Conservation (phyloP, 805 yeast species). For the Cyberlindnera mississippiensis region DNA sequence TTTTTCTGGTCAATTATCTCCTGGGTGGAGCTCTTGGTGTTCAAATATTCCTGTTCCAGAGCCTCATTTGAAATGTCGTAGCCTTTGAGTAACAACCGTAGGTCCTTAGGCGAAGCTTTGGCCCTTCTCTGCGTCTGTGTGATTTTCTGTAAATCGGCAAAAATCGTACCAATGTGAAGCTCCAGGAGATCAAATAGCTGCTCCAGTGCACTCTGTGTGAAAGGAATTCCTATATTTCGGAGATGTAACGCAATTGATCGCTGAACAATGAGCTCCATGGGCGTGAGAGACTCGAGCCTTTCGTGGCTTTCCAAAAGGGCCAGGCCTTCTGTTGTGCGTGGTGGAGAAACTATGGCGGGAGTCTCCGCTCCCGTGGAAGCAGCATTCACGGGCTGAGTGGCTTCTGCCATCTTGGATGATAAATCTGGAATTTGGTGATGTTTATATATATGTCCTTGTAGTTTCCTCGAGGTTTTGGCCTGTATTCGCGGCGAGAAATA, state of each 20-base stretch:
- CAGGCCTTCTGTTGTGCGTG: slow-evolving; percentile 1
- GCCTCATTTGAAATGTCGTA: slow-evolving; percentile 39
- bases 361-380: too few relatives aligned
- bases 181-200: slow-evolving; percentile 34
- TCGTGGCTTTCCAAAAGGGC: slow-evolving; percentile 1
- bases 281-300: slow-evolving; percentile 14
- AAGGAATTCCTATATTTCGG: slow-evolving; percentile 29
- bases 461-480: too few relatives aligned
- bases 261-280: slow-evolving; percentile 31
- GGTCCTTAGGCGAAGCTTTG: slow-evolving; percentile 49
- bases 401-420: too few relatives aligned
- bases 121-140: slow-evolving; percentile 59
- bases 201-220: slow-evolving; percentile 34
- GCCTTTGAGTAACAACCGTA: slow-evolving; percentile 40
- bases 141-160: slow-evolving; percentile 42
- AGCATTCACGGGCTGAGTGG: too few relatives aligned
- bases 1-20: slow-evolving; percentile 19
- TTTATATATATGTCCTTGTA: too few relatives aligned
- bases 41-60: slow-evolving; percentile 35
- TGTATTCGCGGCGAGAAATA: too few relatives aligned
- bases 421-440: too few relatives aligned
- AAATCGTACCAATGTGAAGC: slow-evolving; percentile 36
- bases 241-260: slow-evolving; percentile 37
- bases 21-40: slow-evolving; percentile 19
- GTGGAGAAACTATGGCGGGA: too few relatives aligned